Percentiles rank a stretch among this genome's conserved stretches.
phyloP scores from a whole-genome alignment of 495 filamentous ascomycete genomes.

The Rhizodiscina lignyota region DNA sequence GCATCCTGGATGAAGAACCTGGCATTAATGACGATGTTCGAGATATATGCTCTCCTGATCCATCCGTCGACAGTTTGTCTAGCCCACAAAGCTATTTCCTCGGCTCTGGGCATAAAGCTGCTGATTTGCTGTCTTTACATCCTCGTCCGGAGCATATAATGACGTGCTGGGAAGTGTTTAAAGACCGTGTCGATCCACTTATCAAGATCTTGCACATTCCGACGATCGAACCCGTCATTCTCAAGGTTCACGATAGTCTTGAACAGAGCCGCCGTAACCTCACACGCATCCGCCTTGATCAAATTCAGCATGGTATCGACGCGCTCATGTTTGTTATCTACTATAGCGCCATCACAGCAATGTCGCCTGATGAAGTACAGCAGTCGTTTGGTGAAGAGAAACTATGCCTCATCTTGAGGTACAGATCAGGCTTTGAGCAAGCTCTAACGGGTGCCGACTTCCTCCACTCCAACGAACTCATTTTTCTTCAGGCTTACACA shows the following conservation, averaged over 20 bases:
- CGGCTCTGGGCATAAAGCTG: too few relatives aligned
- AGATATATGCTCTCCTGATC: conserved; percentile 39
- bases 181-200: conserved; percentile 44
- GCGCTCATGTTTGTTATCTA: conserved; percentile 67
- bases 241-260: conserved; percentile 15
- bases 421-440: conserved; percentile 68
- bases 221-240: conserved; percentile 17
- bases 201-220: conserved; percentile 46
- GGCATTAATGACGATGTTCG: conserved; percentile 52
- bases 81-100: too few relatives aligned
- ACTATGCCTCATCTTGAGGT: conserved; percentile 38
- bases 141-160: conserved; percentile 17
- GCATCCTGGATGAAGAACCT: conserved; percentile 52
- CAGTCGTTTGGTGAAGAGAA: conserved; percentile 39
- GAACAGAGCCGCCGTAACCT: too few relatives aligned
- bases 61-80: too few relatives aligned
- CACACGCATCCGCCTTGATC: conserved; percentile 1
- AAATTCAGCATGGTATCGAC: conserved; percentile 29
- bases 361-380: conserved; percentile 37
- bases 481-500: conserved; percentile 60
- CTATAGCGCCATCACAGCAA: conserved; percentile 52
- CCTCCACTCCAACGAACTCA: conserved; percentile 54
- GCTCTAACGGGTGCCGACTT: conserved; percentile 59
- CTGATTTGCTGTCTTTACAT: conserved; percentile 19
- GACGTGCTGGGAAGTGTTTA: conserved; percentile 24